These are phyloP conservation scores for Aspergillus chevalieri DNA, from an alignment of 2,329 filamentous ascomycete genomes.

Conservation along the genomic window DNA sequence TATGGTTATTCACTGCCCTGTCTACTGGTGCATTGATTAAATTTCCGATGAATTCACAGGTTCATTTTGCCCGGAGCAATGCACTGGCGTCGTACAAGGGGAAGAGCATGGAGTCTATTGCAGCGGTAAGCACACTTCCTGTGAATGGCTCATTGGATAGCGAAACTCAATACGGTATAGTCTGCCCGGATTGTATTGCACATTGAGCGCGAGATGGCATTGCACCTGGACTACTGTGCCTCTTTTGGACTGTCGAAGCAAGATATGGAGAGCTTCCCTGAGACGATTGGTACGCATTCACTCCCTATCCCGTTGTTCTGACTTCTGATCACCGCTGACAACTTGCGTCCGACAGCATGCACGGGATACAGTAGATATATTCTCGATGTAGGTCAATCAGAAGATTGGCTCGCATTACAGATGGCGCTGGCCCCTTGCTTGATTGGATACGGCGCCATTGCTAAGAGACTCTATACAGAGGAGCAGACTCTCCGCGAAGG, in stretches of 20 bases:
- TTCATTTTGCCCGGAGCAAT: conserved; percentile 83
- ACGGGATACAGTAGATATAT: conserved; percentile 81
- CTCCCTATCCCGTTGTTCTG: background rate
- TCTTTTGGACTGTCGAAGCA: conserved; percentile 69
- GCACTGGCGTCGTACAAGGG: conserved; percentile 81
- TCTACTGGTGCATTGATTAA: background rate
- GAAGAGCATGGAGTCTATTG: conserved; percentile 65
- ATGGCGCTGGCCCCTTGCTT: conserved; percentile 79
- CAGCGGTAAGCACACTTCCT: conserved; percentile 47
- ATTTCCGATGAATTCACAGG: conserved; percentile 38
- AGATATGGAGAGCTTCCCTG: conserved; percentile 66
- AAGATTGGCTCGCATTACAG: conserved; percentile 83
- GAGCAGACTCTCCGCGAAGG: conserved; percentile 54
- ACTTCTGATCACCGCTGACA: background rate
- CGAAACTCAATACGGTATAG: conserved; percentile 25
- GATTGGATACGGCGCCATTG: conserved; percentile 81
- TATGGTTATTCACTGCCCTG: conserved; percentile 34
- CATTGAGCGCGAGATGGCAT: conserved; percentile 69
- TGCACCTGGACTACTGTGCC: conserved; percentile 78
- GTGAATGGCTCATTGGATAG: background rate
- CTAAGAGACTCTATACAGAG: conserved; percentile 61
- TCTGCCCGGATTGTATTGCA: conserved; percentile 67
- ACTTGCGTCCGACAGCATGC: conserved; percentile 48
- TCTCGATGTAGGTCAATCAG: conserved; percentile 77
- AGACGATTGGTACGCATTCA: conserved; percentile 57